Percentiles rank a stretch among this genome's conserved stretches.
Evolutionary conservation across 768 basidiomycete genomes (phyloP).

Genomic region (Lentinus brumalis): DNA sequence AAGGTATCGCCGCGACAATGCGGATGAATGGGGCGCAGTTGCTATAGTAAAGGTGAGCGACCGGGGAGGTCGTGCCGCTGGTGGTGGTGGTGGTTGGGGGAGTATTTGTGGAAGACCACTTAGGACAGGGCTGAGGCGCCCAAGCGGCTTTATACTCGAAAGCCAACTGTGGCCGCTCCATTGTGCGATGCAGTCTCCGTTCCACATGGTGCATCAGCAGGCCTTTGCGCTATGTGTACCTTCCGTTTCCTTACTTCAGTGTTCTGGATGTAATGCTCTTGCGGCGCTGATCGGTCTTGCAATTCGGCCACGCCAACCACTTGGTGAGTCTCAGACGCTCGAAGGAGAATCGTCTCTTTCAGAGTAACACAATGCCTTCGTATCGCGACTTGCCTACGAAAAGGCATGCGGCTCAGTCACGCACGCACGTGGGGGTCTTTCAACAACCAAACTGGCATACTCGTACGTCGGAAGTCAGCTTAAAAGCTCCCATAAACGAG

Average conservation of each 20-base stretch:
- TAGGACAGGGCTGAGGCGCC: neutral
- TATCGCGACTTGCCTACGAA: too few species aligned
- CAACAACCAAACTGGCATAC: too few species aligned
- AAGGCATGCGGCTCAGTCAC: too few species aligned
- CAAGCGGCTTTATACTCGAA: slow-evolving; percentile 3
- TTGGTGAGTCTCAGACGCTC: too few species aligned
- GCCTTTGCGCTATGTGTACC: neutral
- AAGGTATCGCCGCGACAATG: slow-evolving; percentile 1
- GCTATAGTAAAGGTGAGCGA: neutral
- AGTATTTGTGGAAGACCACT: slow-evolving; percentile 8
- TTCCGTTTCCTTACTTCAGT: neutral
- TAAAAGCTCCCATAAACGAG: too few species aligned
- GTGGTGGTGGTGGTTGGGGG: slow-evolving; percentile 4
- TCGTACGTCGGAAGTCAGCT: too few species aligned
- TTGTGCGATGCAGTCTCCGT: slow-evolving; percentile 1
- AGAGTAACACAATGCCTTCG: too few species aligned
- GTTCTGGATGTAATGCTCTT: too few species aligned
- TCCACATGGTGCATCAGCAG: neutral
- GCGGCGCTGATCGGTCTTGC: too few species aligned
- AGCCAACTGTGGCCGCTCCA: slow-evolving; percentile 5
- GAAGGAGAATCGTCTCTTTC: too few species aligned
- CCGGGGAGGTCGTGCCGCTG: neutral
- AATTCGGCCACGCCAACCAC: too few species aligned
- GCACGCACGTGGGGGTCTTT: too few species aligned
- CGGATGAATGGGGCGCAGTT: neutral